Conservation (phyloP, 208 protist species). For the Endotrypanum monterogeii region DNA sequence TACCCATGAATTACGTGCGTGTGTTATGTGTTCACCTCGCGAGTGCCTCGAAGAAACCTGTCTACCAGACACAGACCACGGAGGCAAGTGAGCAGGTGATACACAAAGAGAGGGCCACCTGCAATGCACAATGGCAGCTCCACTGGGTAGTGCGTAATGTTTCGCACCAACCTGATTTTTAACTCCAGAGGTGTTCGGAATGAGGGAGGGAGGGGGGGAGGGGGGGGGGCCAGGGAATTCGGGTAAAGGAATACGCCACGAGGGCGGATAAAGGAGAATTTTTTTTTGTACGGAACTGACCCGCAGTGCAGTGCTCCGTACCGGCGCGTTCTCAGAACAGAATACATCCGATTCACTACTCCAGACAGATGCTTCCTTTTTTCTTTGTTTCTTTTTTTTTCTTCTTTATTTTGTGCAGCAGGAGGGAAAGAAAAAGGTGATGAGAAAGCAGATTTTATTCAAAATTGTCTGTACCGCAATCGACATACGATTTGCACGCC, state of each 20-base stretch:
- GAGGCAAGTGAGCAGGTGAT: not conserved
- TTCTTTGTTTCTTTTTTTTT: too few relatives aligned
- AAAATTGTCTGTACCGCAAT: constrained; percentile 1
- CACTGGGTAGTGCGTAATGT: not conserved
- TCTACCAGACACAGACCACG: not conserved
- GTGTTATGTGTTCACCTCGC: too few relatives aligned
- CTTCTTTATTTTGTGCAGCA: too few relatives aligned
- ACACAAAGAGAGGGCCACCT: not conserved
- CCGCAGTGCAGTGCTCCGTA: not conserved
- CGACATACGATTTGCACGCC: not conserved
- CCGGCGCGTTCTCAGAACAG: not conserved
- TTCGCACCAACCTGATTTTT: not conserved
- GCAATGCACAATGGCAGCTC: not conserved
- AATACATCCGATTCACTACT: too few relatives aligned
- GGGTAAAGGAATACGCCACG: not conserved
- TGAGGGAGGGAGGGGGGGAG: too few relatives aligned
- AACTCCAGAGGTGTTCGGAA: not conserved
- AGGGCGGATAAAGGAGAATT: not conserved
- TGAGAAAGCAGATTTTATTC: not conserved
- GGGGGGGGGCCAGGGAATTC: not conserved
- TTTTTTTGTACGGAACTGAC: not conserved
- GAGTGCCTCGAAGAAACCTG: not conserved
- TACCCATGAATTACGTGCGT: not conserved
- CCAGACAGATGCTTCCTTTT: too few relatives aligned
- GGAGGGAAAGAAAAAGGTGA: not conserved